Evolutionary conservation across 164 flowering plant genomes (phyloP), one percentile per base, ranked within the genome.

Genomic region (Berberis vulgaris): DNA sequence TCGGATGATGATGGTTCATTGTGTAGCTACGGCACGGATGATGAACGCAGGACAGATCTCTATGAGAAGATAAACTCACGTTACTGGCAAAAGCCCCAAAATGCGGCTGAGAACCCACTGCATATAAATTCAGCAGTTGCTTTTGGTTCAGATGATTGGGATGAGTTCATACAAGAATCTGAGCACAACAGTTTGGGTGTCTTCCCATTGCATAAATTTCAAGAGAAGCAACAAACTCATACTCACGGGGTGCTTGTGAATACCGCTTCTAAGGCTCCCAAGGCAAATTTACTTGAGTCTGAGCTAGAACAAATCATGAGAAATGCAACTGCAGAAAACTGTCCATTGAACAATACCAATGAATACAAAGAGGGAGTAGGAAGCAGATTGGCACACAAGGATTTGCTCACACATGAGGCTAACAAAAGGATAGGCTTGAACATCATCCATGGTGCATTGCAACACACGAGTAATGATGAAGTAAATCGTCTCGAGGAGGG

Each of bases 141-240:
- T 4, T 93, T 85, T 79, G 98, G 98, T 72, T 69, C 79, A 13
- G 78, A 84, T 7, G 98, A 93, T 73, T 89, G 94, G 98, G 81
- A 85, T 72, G 88, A 88, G 69, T 93, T 85, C 68, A 72, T 60
- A 74, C 80, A 64, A 57, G 87, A 82, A 74, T 67, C 64, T 1
- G 73, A 67, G 55, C 82, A 71, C 52, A 67, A 54, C 62, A 39
- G 9, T 59, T 12, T 54, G 41, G 49, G 26, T 60, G 65, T 75
- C 7, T 41, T 68, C 52, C 13, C 49, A 43, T 65, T 62, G 57
- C 61, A 72, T 50, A 62, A 64, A 54, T 58, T 71, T 57, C 63
- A 71, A 52, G 63, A 62, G 43, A 57, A 42, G 54, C 66, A 64
- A 54, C 63, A 61, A 67, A 41, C 8, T 55, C 60, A 59, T 64